Evolutionary conservation across 1,139 yeast species (phyloP).

Genomic region (Zygotorulaspora mrakii): DNA sequence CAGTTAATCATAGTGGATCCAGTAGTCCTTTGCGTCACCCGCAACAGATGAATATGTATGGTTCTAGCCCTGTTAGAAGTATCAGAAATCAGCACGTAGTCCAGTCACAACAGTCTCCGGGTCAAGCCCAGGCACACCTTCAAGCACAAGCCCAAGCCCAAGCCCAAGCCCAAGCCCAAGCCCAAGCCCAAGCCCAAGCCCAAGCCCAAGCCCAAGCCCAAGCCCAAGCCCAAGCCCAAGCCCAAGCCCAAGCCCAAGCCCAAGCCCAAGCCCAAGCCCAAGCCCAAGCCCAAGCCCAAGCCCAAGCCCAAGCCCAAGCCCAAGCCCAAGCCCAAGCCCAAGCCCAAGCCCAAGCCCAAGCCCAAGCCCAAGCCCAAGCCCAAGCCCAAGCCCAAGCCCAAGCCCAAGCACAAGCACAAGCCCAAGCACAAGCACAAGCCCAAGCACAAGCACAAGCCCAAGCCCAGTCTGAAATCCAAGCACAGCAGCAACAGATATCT

Average conservation of each 20-base stretch:
- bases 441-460: constrained; percentile 14
- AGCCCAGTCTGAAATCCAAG: constrained; percentile 22
- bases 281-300: constrained; percentile 12
- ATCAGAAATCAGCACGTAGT: constrained; percentile 25
- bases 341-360: constrained; percentile 20
- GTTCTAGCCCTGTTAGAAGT: constrained; percentile 27
- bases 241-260: constrained; percentile 19
- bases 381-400: constrained; percentile 22
- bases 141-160: constrained; percentile 20
- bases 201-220: constrained; percentile 17
- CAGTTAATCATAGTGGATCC: constrained; percentile 17
- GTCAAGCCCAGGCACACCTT: constrained; percentile 13
- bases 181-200: constrained; percentile 12
- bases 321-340: constrained; percentile 20
- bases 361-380: constrained; percentile 23
- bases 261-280: constrained; percentile 9
- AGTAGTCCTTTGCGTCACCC: constrained; percentile 31
- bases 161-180: constrained; percentile 8
- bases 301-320: constrained; percentile 14
- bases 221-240: constrained; percentile 10
- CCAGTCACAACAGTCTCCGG: constrained; percentile 23
- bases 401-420: constrained; percentile 24
- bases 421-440: constrained; percentile 18
- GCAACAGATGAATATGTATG: constrained; percentile 18
- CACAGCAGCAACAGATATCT: constrained; percentile 20